Evolutionary conservation across 257 asterid species (phyloP).

Genomic region (Capsicum baccatum): DNA sequence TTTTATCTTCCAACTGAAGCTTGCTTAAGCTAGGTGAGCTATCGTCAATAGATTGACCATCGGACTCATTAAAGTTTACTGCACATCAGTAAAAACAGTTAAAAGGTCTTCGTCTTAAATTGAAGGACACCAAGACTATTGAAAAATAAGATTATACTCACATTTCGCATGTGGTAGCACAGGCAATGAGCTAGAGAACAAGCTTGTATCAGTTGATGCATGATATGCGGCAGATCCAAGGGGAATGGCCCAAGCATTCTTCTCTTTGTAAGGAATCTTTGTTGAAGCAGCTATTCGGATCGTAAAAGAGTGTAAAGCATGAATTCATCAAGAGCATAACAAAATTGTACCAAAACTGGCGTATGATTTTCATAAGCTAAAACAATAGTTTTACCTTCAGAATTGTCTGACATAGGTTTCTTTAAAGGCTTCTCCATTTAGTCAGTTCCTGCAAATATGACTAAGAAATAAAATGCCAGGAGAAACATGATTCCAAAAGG

Average conservation of each 20-base stretch:
- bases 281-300: conserved; percentile 34
- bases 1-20: conserved; percentile 46
- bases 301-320: neutral
- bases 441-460: conserved; percentile 22
- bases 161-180: conserved; percentile 64
- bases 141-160: conserved; percentile 43
- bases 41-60: conserved; percentile 57
- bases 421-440: conserved; percentile 26
- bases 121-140: neutral
- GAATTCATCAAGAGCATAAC: conserved; percentile 10
- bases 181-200: conserved; percentile 89
- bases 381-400: conserved; percentile 29
- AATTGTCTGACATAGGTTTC: conserved; percentile 19
- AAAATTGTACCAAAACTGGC: neutral
- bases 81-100: conserved; percentile 36
- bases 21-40: conserved; percentile 58
- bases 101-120: conserved; percentile 27
- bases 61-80: conserved; percentile 65
- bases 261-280: conserved; percentile 47
- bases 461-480: neutral
- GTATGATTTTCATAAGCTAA: neutral
- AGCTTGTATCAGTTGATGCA: conserved; percentile 71
- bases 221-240: conserved; percentile 49
- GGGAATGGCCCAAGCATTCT: conserved; percentile 64
- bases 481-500: conserved; percentile 15